Base-by-base conservation (phyloP, 129 eudicot species). In the Centaurea solstitialis region DNA sequence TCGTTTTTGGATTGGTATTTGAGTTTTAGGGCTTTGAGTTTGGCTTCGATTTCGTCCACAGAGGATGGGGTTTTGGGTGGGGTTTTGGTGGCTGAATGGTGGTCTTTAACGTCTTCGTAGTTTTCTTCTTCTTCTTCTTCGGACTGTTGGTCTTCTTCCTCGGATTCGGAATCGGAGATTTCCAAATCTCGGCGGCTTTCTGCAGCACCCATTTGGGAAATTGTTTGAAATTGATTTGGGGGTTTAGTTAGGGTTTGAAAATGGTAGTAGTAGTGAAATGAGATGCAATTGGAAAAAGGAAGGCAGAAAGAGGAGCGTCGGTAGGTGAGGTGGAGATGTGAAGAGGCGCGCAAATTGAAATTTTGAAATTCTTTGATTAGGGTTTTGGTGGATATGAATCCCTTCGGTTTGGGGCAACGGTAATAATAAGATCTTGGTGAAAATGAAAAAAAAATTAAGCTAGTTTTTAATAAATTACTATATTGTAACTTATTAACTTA, bases 141-240 rank as follows among this genome's bases (percentile, higher is more conserved):
- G 20, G 81, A 17, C 1, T 79, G 69, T 13, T 80, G 83, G 70
- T 72, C 72, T 39, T 84, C 88, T 38, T 80, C 82, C 2, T 84
- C 89, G 0, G 83, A 62, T 41, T 91, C 98, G 4, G 96, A 68
- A 39, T 92, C 98, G 43, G 94, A 87, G 41, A 92, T 81, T 13
- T 92, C 88, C 28, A 92, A 75, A 79, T 90, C 96, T 65, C 84
- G 89, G 13, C 94, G 90, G 83, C 97, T 92, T 79, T 88, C 91
- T 68, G 86, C 73, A 4, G 85, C 94, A 9, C 97, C 94, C 97
- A 91, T 91, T 40, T 70, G 23, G 23, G 73, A 57, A 71, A 24
- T 50, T 11, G 74, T 23, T 53, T 13, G 68, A 80, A 28, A 21
- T 20, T 24, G 71, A 9, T 26, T 77, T 39, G 76, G 37, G 69